phyloP scores from a whole-genome alignment of 2,329 filamentous ascomycete species.

The Conoideocrella luteorostrata region DNA sequence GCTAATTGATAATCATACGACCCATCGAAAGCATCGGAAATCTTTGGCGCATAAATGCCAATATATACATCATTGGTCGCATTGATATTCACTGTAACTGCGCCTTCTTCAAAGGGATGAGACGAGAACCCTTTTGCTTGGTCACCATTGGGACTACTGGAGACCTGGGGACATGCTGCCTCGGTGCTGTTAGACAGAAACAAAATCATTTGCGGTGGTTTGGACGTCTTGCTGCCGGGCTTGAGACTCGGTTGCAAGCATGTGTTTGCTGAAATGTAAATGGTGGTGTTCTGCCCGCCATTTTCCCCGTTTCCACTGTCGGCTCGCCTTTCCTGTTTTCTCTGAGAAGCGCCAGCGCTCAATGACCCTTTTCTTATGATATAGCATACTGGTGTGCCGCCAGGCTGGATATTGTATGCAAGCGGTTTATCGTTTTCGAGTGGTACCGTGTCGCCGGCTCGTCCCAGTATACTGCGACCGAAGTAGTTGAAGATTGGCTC shows the following conservation, averaged over 20 bases:
- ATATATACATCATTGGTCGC: constrained; percentile 67
- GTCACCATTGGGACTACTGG: constrained; percentile 15
- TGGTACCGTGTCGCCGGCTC: constrained; percentile 45
- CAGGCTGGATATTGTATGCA: constrained; percentile 54
- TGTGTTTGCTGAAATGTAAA: constrained; percentile 83
- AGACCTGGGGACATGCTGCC: constrained; percentile 21
- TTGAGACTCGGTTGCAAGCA: constrained; percentile 62
- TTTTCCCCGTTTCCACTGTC: background rate
- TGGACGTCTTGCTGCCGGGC: constrained; percentile 2
- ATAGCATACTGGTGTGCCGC: constrained; percentile 44
- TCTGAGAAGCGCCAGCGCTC: constrained; percentile 14
- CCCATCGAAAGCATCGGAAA: constrained; percentile 53
- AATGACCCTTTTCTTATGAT: constrained; percentile 24
- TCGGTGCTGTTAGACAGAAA: constrained; percentile 59
- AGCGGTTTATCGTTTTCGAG: constrained; percentile 59
- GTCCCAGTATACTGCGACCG: constrained; percentile 57
- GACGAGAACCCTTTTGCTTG: constrained; percentile 23
- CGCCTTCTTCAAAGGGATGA: constrained; percentile 56
- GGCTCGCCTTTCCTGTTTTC: constrained; percentile 1
- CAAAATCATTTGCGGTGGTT: constrained; percentile 67
- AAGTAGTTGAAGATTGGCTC: constrained; percentile 56
- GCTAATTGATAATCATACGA: constrained; percentile 77
- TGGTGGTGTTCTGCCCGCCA: constrained; percentile 25
- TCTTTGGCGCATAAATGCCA: constrained; percentile 63
- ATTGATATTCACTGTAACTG: constrained; percentile 56